Percentiles rank a stretch among this genome's conserved stretches.
phyloP scores from a whole-genome alignment of 2,329 filamentous ascomycete genomes.

The Fusarium oxysporum region DNA sequence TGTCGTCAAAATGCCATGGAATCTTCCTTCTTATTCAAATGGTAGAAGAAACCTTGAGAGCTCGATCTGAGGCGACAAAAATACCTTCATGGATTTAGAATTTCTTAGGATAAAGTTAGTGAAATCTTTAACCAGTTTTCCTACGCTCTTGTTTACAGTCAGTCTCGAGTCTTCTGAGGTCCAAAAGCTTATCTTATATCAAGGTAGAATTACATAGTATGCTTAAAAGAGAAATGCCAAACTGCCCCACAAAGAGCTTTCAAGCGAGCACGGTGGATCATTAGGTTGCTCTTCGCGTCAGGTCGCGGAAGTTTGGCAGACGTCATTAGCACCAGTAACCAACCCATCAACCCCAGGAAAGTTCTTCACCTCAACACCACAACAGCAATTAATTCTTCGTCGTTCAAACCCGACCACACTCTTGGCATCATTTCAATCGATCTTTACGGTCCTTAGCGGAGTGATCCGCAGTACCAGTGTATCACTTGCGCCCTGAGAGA shows the following conservation, averaged over 20 bases:
- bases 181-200: neutral
- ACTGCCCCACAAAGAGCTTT: constrained; percentile 8
- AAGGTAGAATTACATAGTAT: neutral
- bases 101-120: neutral
- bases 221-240: neutral
- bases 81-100: neutral
- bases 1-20: neutral
- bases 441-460: neutral
- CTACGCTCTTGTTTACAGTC: neutral
- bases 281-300: constrained; percentile 2
- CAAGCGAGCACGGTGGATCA: neutral
- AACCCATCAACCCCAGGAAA: constrained; percentile 24
- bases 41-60: neutral
- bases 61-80: neutral
- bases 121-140: neutral
- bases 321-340: constrained; percentile 38
- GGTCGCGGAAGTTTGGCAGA: constrained; percentile 38
- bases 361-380: constrained; percentile 35
- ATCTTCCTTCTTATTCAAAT: neutral
- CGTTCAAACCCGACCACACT: constrained; percentile 2
- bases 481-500: constrained; percentile 15
- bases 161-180: neutral
- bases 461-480: constrained; percentile 11
- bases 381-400: constrained; percentile 24
- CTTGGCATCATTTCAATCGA: neutral